These are phyloP conservation scores for Salix dunnii DNA, from an alignment of 345 rosid genomes.

Conservation along the genomic window DNA sequence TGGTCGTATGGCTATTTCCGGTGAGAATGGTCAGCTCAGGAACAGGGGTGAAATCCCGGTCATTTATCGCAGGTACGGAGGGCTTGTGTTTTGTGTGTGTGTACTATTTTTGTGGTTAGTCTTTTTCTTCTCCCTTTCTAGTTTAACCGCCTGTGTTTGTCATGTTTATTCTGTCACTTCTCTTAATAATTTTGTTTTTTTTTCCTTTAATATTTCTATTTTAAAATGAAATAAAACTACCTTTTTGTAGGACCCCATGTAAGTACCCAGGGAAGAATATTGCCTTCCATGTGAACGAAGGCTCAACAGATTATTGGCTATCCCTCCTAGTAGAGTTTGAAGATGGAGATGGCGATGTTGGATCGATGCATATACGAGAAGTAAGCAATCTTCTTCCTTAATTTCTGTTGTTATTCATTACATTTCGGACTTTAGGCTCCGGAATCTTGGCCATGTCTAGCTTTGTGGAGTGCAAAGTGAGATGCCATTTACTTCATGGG, in stretches of 20 bases:
- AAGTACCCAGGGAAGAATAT: conserved; percentile 76
- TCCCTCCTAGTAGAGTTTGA: conserved; percentile 93
- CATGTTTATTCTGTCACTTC: conserved; percentile 7
- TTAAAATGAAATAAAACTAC: background rate
- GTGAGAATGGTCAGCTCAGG: conserved; percentile 55
- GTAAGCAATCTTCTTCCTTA: conserved; percentile 33
- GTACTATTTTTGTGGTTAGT: background rate
- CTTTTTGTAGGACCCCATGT: conserved; percentile 63
- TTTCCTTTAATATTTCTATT: background rate
- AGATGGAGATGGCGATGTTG: conserved; percentile 96
- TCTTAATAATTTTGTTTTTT: background rate
- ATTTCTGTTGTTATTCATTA: no score
- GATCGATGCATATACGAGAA: conserved; percentile 84
- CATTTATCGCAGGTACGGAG: conserved; percentile 48
- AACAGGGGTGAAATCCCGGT: conserved; percentile 73
- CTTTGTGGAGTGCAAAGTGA: background rate
- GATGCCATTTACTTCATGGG: background rate
- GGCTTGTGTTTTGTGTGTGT: background rate
- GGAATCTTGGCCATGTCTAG: background rate
- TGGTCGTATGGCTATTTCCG: conserved; percentile 78
- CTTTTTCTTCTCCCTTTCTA: background rate
- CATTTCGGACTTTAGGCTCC: conserved; percentile 3
- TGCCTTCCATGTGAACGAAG: conserved; percentile 87
- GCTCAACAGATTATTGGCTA: conserved; percentile 78
- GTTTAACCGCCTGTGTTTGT: background rate